Conservation (phyloP, 345 rosid genomes). For the Boechera stricta region DNA sequence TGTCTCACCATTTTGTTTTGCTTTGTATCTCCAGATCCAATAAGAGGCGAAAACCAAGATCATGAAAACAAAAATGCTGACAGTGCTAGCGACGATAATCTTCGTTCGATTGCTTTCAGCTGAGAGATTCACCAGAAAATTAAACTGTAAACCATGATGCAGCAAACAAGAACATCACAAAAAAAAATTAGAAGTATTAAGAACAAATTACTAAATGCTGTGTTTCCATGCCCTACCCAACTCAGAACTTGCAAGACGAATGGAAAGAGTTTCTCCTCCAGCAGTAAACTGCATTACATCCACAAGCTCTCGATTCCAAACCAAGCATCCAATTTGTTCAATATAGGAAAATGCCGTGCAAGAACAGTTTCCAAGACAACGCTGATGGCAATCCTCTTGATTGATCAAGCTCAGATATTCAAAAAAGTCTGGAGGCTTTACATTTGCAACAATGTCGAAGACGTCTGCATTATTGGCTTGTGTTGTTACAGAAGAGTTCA, state of each 20-base stretch:
- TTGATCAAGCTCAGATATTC: slow-evolving; percentile 40
- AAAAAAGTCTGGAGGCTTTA: slow-evolving; percentile 46
- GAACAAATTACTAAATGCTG: slow-evolving; percentile 11
- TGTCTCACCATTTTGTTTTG: slow-evolving; percentile 32
- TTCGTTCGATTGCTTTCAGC: slow-evolving; percentile 42
- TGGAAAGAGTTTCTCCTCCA: slow-evolving; percentile 37
- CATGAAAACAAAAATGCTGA: slow-evolving; percentile 24
- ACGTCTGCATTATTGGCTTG: slow-evolving; percentile 29
- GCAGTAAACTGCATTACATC: slow-evolving; percentile 38
- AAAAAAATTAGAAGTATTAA: background rate
- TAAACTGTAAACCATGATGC: slow-evolving; percentile 20
- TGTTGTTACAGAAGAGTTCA: slow-evolving; percentile 31
- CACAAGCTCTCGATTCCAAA: slow-evolving; percentile 41
- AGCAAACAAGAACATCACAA: slow-evolving; percentile 13
- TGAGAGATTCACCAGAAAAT: slow-evolving; percentile 30
- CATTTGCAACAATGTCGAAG: slow-evolving; percentile 33
- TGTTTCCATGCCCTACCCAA: slow-evolving; percentile 35
- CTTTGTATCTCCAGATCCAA: slow-evolving; percentile 37
- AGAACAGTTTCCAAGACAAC: slow-evolving; percentile 45
- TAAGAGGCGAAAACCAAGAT: slow-evolving; percentile 25
- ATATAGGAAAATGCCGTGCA: slow-evolving; percentile 41
- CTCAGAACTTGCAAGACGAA: slow-evolving; percentile 45
- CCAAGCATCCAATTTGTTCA: slow-evolving; percentile 43
- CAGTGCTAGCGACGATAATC: slow-evolving; percentile 35
- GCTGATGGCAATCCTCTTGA: slow-evolving; percentile 30